Percentiles rank a stretch among this genome's conserved stretches.
phyloP scores from a whole-genome alignment of 352 stramenopile genomes.

The Globisporangium lucens region DNA sequence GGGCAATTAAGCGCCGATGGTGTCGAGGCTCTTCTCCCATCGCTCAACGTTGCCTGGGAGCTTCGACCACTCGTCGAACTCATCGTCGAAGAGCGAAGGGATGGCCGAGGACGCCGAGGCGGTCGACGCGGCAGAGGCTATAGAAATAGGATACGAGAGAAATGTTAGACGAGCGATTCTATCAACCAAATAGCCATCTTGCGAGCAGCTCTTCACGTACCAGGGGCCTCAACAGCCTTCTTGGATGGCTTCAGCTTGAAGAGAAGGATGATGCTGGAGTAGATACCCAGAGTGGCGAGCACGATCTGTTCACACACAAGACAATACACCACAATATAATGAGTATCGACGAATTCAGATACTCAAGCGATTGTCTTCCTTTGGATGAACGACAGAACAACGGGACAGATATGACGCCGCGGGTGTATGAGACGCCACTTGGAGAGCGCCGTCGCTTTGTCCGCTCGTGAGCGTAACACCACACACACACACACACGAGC shows the following conservation, averaged over 20 bases:
- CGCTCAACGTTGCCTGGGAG: conserved; percentile 79
- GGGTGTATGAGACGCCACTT: not conserved
- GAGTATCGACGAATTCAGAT: not conserved
- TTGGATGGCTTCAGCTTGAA: conserved; percentile 86
- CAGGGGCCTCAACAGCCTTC: conserved; percentile 59
- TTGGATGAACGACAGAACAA: too few species aligned
- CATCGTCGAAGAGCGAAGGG: conserved; percentile 80
- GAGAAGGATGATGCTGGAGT: conserved; percentile 73
- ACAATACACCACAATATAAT: not conserved
- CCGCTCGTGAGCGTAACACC: not conserved
- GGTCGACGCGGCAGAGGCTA: conserved; percentile 31
- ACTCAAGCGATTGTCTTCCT: not conserved
- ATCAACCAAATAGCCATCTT: not conserved
- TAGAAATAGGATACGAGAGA: not conserved
- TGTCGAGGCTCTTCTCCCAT: conserved; percentile 88
- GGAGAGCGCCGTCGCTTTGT: not conserved
- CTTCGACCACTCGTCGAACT: conserved; percentile 87
- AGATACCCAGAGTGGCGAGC: conserved; percentile 76
- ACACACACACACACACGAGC: not conserved
- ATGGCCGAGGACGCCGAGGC: conserved; percentile 54
- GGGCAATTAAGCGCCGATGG: conserved; percentile 66
- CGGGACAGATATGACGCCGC: not conserved
- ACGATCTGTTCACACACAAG: conserved; percentile 50
- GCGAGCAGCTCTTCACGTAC: conserved; percentile 20
- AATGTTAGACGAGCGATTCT: not conserved